Percentiles rank a stretch among this genome's conserved stretches.
These are phyloP conservation scores for Acmispon strigosus DNA, from an alignment of 306 rosid species.

Conservation along the genomic window DNA sequence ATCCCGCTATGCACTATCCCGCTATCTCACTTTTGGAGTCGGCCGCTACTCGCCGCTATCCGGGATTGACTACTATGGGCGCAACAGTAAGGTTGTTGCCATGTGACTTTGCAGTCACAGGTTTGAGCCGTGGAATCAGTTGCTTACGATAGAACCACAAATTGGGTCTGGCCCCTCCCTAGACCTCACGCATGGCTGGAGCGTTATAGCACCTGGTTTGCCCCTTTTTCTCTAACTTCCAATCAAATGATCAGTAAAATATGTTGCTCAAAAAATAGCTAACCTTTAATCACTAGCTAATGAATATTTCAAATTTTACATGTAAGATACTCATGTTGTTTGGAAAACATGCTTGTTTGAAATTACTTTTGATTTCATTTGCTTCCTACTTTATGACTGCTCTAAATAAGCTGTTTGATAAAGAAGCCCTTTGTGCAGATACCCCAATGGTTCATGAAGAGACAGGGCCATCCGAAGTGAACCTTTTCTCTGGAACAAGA, in stretches of 20 bases:
- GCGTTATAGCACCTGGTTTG: no score
- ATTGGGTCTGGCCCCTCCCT: no score
- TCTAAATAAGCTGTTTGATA: slow-evolving; percentile 10
- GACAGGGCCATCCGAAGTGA: slow-evolving; percentile 61
- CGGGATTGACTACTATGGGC: no score
- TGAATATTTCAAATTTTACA: not conserved
- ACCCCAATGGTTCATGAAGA: slow-evolving; percentile 56
- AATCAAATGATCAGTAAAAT: not conserved
- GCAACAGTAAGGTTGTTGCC: no score
- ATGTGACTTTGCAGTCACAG: no score
- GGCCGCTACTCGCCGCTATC: no score
- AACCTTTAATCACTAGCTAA: not conserved
- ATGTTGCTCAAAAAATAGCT: not conserved
- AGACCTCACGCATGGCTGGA: no score
- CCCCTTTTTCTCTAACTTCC: no score
- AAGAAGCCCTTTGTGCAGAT: slow-evolving; percentile 33
- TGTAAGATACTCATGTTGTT: not conserved
- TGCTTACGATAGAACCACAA: no score
- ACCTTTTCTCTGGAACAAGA: slow-evolving; percentile 45
- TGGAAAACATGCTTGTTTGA: not conserved
- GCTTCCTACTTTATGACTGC: not conserved
- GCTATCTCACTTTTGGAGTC: no score
- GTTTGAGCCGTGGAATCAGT: no score
- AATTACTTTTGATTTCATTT: not conserved
- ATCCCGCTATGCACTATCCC: no score